Percentiles rank a stretch among this genome's conserved stretches.
phyloP scores from a whole-genome alignment of 2,329 filamentous ascomycete genomes.

The Chaetomiaceae sp. region DNA sequence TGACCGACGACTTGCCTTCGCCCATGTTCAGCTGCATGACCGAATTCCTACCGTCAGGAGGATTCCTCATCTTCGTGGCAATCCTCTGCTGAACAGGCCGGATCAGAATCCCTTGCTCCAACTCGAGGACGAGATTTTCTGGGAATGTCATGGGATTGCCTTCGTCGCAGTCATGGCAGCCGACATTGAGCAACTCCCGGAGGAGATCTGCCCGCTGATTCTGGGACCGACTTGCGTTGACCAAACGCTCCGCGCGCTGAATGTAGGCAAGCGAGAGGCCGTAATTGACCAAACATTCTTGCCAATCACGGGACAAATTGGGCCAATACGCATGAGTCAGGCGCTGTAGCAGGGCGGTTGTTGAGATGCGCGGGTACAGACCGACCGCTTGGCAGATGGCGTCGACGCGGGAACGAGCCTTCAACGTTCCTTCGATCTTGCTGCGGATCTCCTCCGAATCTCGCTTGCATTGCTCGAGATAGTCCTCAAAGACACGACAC shows the following conservation, averaged over 20 bases:
- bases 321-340: constrained; percentile 26
- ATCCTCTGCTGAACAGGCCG: constrained; percentile 54
- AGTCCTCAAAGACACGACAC: neutral
- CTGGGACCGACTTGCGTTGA: constrained; percentile 22
- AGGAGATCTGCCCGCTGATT: constrained; percentile 28
- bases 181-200: constrained; percentile 42
- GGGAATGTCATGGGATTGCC: constrained; percentile 49
- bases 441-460: neutral
- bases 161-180: constrained; percentile 38
- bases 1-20: constrained; percentile 51
- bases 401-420: neutral
- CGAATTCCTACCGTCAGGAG: constrained; percentile 36
- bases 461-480: constrained; percentile 2
- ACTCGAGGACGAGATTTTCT: constrained; percentile 58
- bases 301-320: constrained; percentile 29
- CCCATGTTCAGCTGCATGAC: constrained; percentile 68
- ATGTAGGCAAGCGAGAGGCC: constrained; percentile 35
- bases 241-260: constrained; percentile 39
- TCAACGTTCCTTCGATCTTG: constrained; percentile 1
- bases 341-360: constrained; percentile 31
- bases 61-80: constrained; percentile 48
- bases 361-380: constrained; percentile 27
- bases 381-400: constrained; percentile 7
- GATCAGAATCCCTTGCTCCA: constrained; percentile 57
- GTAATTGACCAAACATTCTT: constrained; percentile 31